A percentile compares a stretch with the other conserved stretches of the same genome.
phyloP scores from a whole-genome alignment of 164 flowering plant species.

The Brasenia schreberi region DNA sequence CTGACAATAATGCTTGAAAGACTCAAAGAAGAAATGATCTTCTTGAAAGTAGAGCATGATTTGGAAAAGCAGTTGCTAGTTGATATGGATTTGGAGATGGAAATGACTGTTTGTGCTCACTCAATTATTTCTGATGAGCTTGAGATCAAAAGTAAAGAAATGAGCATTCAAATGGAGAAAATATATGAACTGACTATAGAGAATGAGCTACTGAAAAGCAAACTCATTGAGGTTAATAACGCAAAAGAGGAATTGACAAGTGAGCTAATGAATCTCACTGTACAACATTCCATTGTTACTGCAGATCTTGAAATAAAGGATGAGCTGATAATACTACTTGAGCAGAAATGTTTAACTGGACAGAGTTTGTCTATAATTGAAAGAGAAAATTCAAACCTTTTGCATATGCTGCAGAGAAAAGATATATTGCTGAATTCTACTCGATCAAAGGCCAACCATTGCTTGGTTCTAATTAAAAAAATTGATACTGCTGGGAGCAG shows the following conservation, averaged over 20 bases:
- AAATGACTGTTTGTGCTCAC: constrained; percentile 15
- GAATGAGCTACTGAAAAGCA: constrained; percentile 30
- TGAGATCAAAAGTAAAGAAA: constrained; percentile 19
- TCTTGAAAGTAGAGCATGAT: constrained; percentile 28
- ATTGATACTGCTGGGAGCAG: constrained; percentile 14
- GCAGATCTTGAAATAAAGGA: not conserved
- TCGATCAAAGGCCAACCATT: constrained; percentile 14
- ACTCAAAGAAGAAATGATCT: constrained; percentile 30
- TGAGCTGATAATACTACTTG: not conserved
- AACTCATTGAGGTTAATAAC: constrained; percentile 23
- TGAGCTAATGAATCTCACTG: constrained; percentile 21
- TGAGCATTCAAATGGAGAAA: constrained; percentile 14
- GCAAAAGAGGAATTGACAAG: constrained; percentile 16
- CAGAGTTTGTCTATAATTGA: not conserved
- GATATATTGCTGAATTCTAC: constrained; percentile 14
- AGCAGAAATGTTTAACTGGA: not conserved
- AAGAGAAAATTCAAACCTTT: constrained; percentile 12
- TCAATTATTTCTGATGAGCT: constrained; percentile 24
- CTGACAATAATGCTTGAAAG: constrained; percentile 20
- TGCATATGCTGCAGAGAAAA: constrained; percentile 13
- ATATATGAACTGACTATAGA: constrained; percentile 26
- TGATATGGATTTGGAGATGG: constrained; percentile 24
- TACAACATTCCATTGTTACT: constrained; percentile 1
- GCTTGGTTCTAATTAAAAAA: constrained; percentile 15
- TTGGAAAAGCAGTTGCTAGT: constrained; percentile 23